Percentiles rank a stretch among this genome's conserved stretches.
Conservation (phyloP, 768 basidiomycete species). For the Termitomyces sp. region DNA sequence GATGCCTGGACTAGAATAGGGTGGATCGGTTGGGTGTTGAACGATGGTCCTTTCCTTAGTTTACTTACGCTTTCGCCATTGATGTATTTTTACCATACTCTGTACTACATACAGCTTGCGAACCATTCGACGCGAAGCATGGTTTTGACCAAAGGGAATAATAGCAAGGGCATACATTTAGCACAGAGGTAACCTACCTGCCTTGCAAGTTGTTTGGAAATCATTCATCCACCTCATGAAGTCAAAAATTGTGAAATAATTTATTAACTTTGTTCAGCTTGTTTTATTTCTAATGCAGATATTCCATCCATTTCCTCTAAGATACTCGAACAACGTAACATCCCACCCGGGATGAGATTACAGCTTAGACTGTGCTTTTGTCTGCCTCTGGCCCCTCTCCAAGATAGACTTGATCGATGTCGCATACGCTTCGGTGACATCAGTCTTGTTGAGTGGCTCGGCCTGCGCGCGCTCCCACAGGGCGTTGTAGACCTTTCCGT, state of each 20-base stretch:
- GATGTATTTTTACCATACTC: background rate
- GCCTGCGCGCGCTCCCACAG: constrained; percentile 52
- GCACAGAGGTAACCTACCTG: too few species aligned
- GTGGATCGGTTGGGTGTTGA: background rate
- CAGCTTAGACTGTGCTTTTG: constrained; percentile 24
- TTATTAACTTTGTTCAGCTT: background rate
- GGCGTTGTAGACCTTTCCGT: constrained; percentile 65
- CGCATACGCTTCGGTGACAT: constrained; percentile 53
- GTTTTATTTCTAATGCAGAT: background rate
- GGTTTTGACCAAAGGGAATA: background rate
- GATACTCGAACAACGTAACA: background rate
- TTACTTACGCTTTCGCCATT: background rate
- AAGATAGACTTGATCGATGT: constrained; percentile 50
- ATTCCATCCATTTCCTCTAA: background rate
- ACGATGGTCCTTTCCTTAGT: background rate
- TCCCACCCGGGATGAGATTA: constrained; percentile 9
- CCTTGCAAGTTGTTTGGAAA: background rate
- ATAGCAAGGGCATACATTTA: background rate
- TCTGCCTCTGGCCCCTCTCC: constrained; percentile 36
- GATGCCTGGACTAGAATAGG: constrained; percentile 41
- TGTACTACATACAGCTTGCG: background rate
- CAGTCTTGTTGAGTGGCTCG: constrained; percentile 53
- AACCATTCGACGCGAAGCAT: too few species aligned
- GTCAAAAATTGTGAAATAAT: background rate
- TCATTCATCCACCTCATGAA: background rate